Evolutionary conservation across 2,329 filamentous ascomycete genomes (phyloP).

Genomic region (Alternaria incomplexa): DNA sequence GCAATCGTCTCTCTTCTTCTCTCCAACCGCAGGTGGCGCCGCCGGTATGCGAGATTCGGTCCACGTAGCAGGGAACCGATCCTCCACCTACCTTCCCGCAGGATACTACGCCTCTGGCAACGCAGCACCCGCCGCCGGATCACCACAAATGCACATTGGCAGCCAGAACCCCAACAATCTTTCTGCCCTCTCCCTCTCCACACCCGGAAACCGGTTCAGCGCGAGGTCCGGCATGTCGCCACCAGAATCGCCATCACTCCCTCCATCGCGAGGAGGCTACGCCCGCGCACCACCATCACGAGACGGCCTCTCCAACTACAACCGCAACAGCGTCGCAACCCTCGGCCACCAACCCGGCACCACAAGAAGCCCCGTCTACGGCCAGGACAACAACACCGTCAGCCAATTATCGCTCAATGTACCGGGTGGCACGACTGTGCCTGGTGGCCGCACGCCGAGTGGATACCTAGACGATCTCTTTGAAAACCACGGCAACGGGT

Average conservation of each 20-base stretch:
- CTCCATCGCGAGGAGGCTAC: conserved; percentile 44
- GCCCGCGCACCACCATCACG: conserved; percentile 42
- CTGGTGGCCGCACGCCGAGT: conserved; percentile 78
- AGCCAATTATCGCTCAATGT: conserved; percentile 71
- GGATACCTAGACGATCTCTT: conserved; percentile 90
- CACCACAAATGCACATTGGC: conserved; percentile 52
- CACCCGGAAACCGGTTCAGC: conserved; percentile 44
- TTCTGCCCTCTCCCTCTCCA: conserved; percentile 38
- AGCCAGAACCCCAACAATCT: conserved; percentile 40
- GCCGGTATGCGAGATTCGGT: conserved; percentile 55
- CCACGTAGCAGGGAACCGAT: conserved; percentile 60
- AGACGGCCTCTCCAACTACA: conserved; percentile 41
- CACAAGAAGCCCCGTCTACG: conserved; percentile 39
- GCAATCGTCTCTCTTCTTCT: conserved; percentile 81
- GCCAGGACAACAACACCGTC: conserved; percentile 54
- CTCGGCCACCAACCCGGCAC: conserved; percentile 42
- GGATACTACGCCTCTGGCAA: conserved; percentile 85
- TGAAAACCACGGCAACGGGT: conserved; percentile 67
- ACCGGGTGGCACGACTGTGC: conserved; percentile 52
- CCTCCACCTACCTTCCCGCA: conserved; percentile 82
- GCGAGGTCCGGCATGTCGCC: conserved; percentile 42
- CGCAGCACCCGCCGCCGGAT: conserved; percentile 53
- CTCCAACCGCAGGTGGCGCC: conserved; percentile 74
- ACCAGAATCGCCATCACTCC: conserved; percentile 43
- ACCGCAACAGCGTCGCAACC: conserved; percentile 47